These are phyloP conservation scores for Pugionium dolabratum DNA, from an alignment of 345 rosid species.

Conservation along the genomic window DNA sequence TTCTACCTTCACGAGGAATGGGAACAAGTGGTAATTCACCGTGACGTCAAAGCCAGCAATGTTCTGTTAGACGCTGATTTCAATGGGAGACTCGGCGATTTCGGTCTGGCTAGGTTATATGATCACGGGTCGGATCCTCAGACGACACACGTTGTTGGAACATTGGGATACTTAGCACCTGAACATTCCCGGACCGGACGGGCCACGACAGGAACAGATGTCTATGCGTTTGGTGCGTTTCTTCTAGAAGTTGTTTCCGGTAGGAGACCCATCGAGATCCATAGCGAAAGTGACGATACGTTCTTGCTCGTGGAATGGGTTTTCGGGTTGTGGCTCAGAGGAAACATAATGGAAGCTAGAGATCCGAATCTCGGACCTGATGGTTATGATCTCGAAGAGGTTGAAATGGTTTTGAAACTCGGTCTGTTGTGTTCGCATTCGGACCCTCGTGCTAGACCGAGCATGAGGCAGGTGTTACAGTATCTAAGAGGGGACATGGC, in stretches of 20 bases:
- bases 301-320: conserved; percentile 54
- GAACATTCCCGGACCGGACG: conserved; percentile 57
- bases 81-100: conserved; percentile 61
- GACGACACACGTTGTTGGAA: conserved; percentile 59
- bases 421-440: conserved; percentile 62
- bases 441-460: conserved; percentile 51
- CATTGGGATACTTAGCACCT: conserved; percentile 68
- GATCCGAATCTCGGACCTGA: conserved; percentile 45
- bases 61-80: conserved; percentile 57
- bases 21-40: conserved; percentile 67
- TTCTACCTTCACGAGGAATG: conserved; percentile 66
- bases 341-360: conserved; percentile 45
- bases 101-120: conserved; percentile 63
- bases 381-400: conserved; percentile 45
- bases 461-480: conserved; percentile 59
- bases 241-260: conserved; percentile 62
- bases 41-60: conserved; percentile 67
- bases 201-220: conserved; percentile 54
- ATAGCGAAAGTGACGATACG: conserved; percentile 21
- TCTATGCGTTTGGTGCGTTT: conserved; percentile 64
- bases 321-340: conserved; percentile 42
- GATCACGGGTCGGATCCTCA: conserved; percentile 63
- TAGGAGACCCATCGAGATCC: conserved; percentile 50
- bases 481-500: conserved; percentile 46
- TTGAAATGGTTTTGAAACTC: conserved; percentile 56